Conservation (phyloP, 768 basidiomycete genomes). For the Rhizopogon vulgaris region DNA sequence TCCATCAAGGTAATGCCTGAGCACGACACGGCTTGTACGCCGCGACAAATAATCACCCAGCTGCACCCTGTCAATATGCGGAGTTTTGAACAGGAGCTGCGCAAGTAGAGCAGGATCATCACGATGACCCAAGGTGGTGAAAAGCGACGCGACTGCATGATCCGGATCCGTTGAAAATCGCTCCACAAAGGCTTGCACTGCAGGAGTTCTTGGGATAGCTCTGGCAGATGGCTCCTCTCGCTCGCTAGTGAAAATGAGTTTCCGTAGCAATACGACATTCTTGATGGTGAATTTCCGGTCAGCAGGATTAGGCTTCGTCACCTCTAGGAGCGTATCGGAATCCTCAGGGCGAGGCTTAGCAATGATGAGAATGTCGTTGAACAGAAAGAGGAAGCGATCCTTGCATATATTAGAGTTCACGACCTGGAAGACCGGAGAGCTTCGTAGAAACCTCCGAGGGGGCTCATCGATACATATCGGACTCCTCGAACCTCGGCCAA, state of each 20-base stretch:
- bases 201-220: slow-evolving; percentile 46
- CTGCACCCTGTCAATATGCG: slow-evolving; percentile 75
- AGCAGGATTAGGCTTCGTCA: slow-evolving; percentile 44
- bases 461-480: slow-evolving; percentile 72
- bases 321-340: slow-evolving; percentile 55
- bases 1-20: slow-evolving; percentile 80
- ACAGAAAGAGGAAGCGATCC: slow-evolving; percentile 95
- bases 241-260: slow-evolving; percentile 64
- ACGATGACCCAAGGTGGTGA: slow-evolving; percentile 49
- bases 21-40: slow-evolving; percentile 64
- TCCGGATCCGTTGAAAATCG: slow-evolving; percentile 81
- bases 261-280: slow-evolving; percentile 74
- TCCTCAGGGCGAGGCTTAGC: slow-evolving; percentile 82
- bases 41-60: slow-evolving; percentile 82
- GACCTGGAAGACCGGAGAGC: slow-evolving; percentile 87
- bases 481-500: slow-evolving; percentile 56
- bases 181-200: slow-evolving; percentile 67
- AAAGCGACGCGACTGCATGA: slow-evolving; percentile 65
- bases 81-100: slow-evolving; percentile 71
- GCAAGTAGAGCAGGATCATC: slow-evolving; percentile 75
- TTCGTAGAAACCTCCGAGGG: slow-evolving; percentile 78
- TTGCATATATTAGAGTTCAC: slow-evolving; percentile 92
- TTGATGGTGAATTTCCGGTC: slow-evolving; percentile 87
- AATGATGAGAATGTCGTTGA: slow-evolving; percentile 90
- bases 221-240: slow-evolving; percentile 55